Evolutionary conservation across 768 basidiomycete genomes (phyloP).

Genomic region (Pisolithus orientalis): DNA sequence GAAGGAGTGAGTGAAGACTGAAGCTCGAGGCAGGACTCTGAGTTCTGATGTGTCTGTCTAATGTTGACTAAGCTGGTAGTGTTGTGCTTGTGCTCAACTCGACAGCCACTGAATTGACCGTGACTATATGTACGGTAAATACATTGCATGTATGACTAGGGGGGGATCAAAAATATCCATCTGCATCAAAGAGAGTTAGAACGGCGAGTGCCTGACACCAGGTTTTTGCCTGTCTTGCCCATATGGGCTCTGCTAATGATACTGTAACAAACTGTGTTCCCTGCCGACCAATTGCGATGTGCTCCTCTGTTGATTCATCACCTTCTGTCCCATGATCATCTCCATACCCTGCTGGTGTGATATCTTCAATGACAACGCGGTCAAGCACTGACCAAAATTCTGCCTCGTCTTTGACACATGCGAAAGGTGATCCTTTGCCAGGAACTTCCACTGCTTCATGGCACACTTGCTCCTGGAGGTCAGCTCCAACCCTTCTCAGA

Average conservation of each 20-base stretch:
- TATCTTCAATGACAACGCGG: background rate
- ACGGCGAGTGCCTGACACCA: slow-evolving; percentile 10
- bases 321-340: slow-evolving; percentile 7
- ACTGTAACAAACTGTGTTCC: slow-evolving; percentile 5
- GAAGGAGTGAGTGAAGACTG: background rate
- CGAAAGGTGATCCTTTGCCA: slow-evolving; percentile 1
- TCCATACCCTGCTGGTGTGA: slow-evolving; percentile 9
- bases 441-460: slow-evolving; percentile 2
- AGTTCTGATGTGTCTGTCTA: background rate
- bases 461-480: background rate
- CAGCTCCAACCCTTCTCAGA: background rate
- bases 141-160: no score
- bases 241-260: slow-evolving; percentile 8
- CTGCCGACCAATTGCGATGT: background rate
- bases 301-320: background rate
- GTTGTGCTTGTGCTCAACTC: background rate
- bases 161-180: background rate
- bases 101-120: background rate
- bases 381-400: background rate
- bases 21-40: no score
- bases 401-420: background rate
- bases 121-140: no score
- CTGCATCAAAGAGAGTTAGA: background rate
- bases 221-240: slow-evolving; percentile 8
- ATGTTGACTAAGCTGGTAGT: background rate